These are phyloP conservation scores for Aspergillus awamori DNA, from an alignment of 2,329 filamentous ascomycete species.

Conservation along the genomic window DNA sequence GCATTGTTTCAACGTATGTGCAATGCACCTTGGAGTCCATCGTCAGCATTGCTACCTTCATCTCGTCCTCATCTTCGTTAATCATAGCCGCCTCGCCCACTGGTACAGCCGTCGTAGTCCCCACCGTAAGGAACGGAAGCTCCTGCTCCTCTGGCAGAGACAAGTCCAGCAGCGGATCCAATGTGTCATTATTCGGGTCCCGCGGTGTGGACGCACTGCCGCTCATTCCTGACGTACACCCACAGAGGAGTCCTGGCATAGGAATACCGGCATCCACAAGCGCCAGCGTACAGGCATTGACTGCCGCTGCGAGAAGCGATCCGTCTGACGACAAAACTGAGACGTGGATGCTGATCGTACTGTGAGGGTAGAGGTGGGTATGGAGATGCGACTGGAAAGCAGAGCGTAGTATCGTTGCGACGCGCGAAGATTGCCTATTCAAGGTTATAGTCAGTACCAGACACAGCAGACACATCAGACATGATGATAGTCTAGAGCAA, in stretches of 20 bases:
- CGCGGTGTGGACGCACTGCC: conserved; percentile 46
- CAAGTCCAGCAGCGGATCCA: conserved; percentile 49
- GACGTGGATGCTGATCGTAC: conserved; percentile 77
- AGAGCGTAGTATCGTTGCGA: conserved; percentile 69
- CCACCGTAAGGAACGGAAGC: conserved; percentile 84
- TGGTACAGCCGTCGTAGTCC: conserved; percentile 56
- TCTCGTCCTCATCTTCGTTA: conserved; percentile 44
- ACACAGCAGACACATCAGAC: too few species aligned
- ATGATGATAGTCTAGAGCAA: neutral
- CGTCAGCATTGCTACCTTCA: conserved; percentile 73
- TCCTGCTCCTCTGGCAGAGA: conserved; percentile 64
- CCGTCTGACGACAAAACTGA: conserved; percentile 91
- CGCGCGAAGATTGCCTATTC: conserved; percentile 67
- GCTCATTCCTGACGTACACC: conserved; percentile 79
- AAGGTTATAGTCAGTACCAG: neutral
- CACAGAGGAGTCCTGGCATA: conserved; percentile 88
- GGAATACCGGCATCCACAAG: conserved; percentile 93
- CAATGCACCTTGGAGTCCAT: conserved; percentile 90
- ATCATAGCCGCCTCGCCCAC: conserved; percentile 60
- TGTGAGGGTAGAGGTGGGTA: conserved; percentile 86
- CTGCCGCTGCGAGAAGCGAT: conserved; percentile 80
- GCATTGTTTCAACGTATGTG: conserved; percentile 80
- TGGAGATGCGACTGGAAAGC: conserved; percentile 79
- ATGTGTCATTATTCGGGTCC: conserved; percentile 44
- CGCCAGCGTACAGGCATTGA: conserved; percentile 90